A percentile compares a stretch with the other conserved stretches of the same genome.
Conservation (phyloP, 2,329 filamentous ascomycete species). For the Neonectria neomacrospora region DNA sequence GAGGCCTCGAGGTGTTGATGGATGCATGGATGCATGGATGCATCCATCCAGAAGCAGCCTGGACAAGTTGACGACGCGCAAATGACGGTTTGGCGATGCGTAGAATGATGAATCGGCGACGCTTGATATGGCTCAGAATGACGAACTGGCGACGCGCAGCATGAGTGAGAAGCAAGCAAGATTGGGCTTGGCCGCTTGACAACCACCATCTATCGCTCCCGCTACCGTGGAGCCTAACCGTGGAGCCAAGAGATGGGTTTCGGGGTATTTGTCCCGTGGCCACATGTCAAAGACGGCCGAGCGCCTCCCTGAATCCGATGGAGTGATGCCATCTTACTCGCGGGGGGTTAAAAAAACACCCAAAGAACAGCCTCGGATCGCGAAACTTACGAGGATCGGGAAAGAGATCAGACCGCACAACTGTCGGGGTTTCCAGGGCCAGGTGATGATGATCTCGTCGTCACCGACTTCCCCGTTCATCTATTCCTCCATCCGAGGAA, state of each 20-base stretch:
- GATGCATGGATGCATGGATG: conserved; percentile 3
- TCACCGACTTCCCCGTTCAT: not conserved
- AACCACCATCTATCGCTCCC: not conserved
- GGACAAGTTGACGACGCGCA: not conserved
- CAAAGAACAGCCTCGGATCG: not conserved
- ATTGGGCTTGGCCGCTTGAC: conserved; percentile 1
- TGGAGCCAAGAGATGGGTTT: not conserved
- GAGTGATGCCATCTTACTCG: not conserved
- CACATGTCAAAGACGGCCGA: conserved; percentile 2
- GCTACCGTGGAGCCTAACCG: not conserved
- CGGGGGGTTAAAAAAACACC: not conserved
- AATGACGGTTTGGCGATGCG: no score
- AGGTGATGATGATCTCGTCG: conserved; percentile 1
- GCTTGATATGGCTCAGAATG: no score
- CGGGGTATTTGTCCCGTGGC: not conserved
- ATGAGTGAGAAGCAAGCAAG: not conserved
- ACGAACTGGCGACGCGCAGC: not conserved
- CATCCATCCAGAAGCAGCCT: not conserved
- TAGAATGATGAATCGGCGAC: no score
- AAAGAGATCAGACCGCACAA: not conserved
- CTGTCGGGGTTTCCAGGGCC: not conserved
- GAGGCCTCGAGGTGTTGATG: conserved; percentile 10
- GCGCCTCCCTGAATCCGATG: not conserved
- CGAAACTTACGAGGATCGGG: not conserved
- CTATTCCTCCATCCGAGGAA: not conserved